These are phyloP conservation scores for Penicillium manginii DNA, from an alignment of 495 filamentous ascomycete species.

Conservation along the genomic window DNA sequence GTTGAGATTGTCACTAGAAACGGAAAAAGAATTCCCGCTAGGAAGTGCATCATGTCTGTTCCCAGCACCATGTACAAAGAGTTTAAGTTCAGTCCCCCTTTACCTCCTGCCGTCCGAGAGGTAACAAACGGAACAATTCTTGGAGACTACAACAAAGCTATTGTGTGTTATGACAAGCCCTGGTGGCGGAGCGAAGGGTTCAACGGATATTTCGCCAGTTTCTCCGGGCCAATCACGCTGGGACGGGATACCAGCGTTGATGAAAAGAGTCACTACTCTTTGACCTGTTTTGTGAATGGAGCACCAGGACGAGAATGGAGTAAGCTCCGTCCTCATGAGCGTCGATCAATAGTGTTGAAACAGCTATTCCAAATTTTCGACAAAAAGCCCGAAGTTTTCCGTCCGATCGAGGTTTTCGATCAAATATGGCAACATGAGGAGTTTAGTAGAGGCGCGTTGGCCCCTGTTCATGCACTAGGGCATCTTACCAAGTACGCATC, in stretches of 20 bases:
- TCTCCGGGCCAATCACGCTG: slow-evolving; percentile 31
- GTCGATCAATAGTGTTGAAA: background rate
- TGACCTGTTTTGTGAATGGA: slow-evolving; percentile 41
- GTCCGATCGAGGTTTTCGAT: slow-evolving; percentile 5
- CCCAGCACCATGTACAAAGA: slow-evolving; percentile 34
- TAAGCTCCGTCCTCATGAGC: slow-evolving; percentile 5
- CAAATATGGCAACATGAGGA: slow-evolving; percentile 9
- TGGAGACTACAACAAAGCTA: slow-evolving; percentile 35
- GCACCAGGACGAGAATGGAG: slow-evolving; percentile 25
- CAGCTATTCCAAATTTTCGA: background rate
- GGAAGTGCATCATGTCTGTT: slow-evolving; percentile 36
- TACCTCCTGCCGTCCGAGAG: slow-evolving; percentile 21
- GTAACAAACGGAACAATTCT: slow-evolving; percentile 18
- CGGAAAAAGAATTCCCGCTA: slow-evolving; percentile 15
- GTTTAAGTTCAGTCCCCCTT: slow-evolving; percentile 32
- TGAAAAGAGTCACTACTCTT: slow-evolving; percentile 30
- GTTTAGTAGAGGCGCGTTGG: slow-evolving; percentile 6
- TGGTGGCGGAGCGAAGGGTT: slow-evolving; percentile 40
- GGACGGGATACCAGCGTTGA: slow-evolving; percentile 35
- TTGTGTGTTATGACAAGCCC: slow-evolving; percentile 34
- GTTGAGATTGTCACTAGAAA: background rate
- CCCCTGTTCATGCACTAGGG: background rate
- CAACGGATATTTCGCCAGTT: slow-evolving; percentile 30
- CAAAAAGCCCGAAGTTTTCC: background rate
- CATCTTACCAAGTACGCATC: slow-evolving; percentile 5